Conservation (phyloP, 331 rosid species). For the Stylosanthes scabra region DNA sequence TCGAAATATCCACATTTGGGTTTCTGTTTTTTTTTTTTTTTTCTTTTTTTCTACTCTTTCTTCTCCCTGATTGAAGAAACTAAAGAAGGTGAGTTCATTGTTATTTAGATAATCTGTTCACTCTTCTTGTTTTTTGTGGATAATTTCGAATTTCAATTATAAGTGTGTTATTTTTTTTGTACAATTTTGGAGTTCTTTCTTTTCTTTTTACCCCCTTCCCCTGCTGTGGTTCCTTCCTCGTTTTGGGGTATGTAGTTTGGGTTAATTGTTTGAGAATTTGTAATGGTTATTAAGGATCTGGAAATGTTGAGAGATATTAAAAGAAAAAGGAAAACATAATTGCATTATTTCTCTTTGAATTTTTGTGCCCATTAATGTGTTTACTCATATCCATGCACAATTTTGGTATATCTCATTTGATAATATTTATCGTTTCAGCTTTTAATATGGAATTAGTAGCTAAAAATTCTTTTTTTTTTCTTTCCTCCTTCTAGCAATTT, state of each 20-base stretch:
- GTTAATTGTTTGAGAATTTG: not conserved
- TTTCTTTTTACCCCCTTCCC: too few species aligned
- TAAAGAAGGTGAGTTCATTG: too few species aligned
- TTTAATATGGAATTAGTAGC: conserved; percentile 6
- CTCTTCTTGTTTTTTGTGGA: too few species aligned
- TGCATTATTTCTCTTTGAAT: not conserved
- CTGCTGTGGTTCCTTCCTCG: not conserved
- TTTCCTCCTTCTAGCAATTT: too few species aligned
- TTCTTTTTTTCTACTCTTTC: too few species aligned
- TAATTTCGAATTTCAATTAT: too few species aligned
- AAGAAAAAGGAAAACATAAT: not conserved
- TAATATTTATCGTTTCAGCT: not conserved
- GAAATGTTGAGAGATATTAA: not conserved
- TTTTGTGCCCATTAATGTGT: not conserved
- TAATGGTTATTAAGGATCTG: not conserved
- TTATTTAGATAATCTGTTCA: too few species aligned
- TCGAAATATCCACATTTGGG: too few species aligned
- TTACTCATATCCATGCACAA: not conserved
- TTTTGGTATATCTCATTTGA: not conserved
- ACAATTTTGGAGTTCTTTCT: not conserved
- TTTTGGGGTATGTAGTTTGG: not conserved
- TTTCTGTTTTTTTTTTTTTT: too few species aligned
- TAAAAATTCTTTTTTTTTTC: not conserved
- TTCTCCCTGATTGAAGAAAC: too few species aligned
- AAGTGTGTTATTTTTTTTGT: too few species aligned